Evolutionary conservation across 768 basidiomycete species (phyloP).

Genomic region (Pleurotus djamor): DNA sequence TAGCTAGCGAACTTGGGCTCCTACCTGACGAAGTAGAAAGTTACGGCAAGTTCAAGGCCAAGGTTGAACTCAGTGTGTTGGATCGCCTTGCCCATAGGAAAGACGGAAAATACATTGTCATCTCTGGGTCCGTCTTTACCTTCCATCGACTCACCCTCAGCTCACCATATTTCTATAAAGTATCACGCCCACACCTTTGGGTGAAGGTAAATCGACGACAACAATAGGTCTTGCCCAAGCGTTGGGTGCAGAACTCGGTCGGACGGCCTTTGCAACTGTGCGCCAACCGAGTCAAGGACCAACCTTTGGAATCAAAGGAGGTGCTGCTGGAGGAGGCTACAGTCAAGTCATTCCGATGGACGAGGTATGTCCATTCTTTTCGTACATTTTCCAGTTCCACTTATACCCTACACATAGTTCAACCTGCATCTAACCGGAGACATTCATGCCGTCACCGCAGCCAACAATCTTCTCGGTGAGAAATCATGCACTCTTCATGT

Average conservation of each 20-base stretch:
- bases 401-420: slow-evolving; percentile 49
- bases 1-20: slow-evolving; percentile 88
- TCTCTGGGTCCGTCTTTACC: slow-evolving; percentile 69
- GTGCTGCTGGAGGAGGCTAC: slow-evolving; percentile 97
- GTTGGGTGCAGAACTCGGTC: slow-evolving; percentile 89
- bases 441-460: slow-evolving; percentile 96
- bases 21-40: slow-evolving; percentile 85
- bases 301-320: slow-evolving; percentile 99
- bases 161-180: slow-evolving; percentile 31
- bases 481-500: background rate
- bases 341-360: slow-evolving; percentile 99
- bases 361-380: slow-evolving; percentile 50
- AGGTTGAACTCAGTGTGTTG: slow-evolving; percentile 88
- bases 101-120: slow-evolving; percentile 95
- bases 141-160: background rate
- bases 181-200: slow-evolving; percentile 95
- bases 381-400: background rate
- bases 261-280: slow-evolving; percentile 93
- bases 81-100: slow-evolving; percentile 82
- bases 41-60: slow-evolving; percentile 97
- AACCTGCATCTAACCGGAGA: slow-evolving; percentile 96
- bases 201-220: slow-evolving; percentile 98
- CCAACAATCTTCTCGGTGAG: slow-evolving; percentile 91
- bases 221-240: slow-evolving; percentile 97
- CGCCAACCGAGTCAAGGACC: slow-evolving; percentile 98